These are phyloP conservation scores for Wickerhamiella dianesei DNA, from an alignment of 805 yeast genomes.

Conservation along the genomic window DNA sequence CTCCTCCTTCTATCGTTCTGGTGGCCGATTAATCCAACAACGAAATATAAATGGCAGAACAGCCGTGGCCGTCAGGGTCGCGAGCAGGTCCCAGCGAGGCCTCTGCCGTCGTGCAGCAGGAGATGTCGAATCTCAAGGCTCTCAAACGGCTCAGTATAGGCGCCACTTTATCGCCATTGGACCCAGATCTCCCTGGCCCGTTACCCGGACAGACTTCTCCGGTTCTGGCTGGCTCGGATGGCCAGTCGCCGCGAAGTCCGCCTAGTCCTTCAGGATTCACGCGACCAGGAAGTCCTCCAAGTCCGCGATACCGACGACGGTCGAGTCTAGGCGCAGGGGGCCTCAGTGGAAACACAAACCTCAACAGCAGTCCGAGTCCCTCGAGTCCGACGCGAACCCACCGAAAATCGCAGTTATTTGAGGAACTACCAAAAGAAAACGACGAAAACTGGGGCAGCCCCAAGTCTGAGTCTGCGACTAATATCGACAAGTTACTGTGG, in stretches of 20 bases:
- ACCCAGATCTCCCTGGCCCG: conserved; percentile 28
- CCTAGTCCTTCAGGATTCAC: background rate
- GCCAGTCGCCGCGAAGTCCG: background rate
- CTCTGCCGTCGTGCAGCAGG: conserved; percentile 27
- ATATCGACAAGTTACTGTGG: conserved; percentile 48
- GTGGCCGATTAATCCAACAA: background rate
- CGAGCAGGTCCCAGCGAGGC: conserved; percentile 1
- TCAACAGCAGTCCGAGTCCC: background rate
- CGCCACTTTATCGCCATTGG: conserved; percentile 24
- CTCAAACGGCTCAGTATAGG: conserved; percentile 30
- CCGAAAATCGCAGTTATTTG: background rate
- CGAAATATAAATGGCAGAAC: background rate
- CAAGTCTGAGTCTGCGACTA: conserved; percentile 1
- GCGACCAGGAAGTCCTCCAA: background rate
- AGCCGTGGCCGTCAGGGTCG: background rate
- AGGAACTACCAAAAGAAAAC: background rate
- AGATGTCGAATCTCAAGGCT: conserved; percentile 29
- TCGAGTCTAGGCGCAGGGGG: background rate
- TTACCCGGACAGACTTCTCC: background rate
- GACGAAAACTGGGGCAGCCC: background rate
- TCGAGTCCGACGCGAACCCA: background rate
- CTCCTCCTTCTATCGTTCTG: background rate
- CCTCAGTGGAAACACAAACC: background rate
- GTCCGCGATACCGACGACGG: conserved; percentile 1
- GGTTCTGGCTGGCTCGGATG: background rate